phyloP scores from a whole-genome alignment of 257 asterid genomes.

The Solanum okadae region DNA sequence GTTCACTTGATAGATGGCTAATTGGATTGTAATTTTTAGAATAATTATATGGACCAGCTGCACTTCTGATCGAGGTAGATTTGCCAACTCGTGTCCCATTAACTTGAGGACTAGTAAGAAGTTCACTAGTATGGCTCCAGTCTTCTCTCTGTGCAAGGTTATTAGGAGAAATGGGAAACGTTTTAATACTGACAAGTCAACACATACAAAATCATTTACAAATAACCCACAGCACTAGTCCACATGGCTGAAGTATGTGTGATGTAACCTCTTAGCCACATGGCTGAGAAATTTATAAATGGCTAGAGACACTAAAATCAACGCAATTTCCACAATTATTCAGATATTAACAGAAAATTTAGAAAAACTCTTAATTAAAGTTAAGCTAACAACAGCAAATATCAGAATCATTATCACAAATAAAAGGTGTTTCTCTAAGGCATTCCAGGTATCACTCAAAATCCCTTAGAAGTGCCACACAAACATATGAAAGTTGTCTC shows the following conservation, averaged over 20 bases:
- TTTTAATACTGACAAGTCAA: neutral
- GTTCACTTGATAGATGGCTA: slow-evolving; percentile 41
- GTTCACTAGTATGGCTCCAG: slow-evolving; percentile 10
- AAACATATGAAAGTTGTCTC: neutral
- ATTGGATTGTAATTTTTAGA: slow-evolving; percentile 52
- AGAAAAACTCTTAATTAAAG: neutral
- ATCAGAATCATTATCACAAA: neutral
- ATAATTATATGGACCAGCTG: slow-evolving; percentile 32
- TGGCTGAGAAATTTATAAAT: neutral
- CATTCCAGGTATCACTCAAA: neutral
- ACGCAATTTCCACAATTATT: neutral
- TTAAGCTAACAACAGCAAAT: neutral
- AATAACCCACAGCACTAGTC: neutral
- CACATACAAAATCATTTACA: neutral
- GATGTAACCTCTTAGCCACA: neutral
- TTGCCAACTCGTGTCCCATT: slow-evolving; percentile 17
- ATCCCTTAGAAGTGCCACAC: neutral
- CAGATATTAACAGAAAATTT: neutral
- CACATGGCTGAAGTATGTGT: neutral
- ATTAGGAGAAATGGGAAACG: slow-evolving; percentile 11
- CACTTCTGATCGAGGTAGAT: slow-evolving; percentile 15
- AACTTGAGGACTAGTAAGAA: slow-evolving; percentile 25
- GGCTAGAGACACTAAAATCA: neutral
- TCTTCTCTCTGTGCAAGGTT: slow-evolving; percentile 23
- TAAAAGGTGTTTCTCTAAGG: neutral